Evolutionary conservation across 2,329 filamentous ascomycete species (phyloP), one percentile per base, ranked within the genome.

Genomic region (Shiraia sp.): DNA sequence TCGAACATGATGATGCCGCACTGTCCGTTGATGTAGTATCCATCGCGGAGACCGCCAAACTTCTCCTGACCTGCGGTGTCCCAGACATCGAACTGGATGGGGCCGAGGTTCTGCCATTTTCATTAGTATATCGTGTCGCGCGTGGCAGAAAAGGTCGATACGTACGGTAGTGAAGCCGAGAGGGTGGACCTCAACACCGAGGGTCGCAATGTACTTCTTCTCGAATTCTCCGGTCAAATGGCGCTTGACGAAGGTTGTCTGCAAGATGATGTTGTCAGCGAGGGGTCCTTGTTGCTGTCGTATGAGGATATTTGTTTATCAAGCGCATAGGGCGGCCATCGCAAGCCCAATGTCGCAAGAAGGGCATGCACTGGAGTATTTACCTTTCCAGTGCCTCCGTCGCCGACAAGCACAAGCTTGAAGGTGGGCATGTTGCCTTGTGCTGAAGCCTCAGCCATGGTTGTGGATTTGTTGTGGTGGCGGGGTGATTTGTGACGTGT

Each of bases 1-100:
- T 99, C 92, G 76, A 99, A 99, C 92, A 99, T 99, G 86, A 99
- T 97, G 81, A 99, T 96, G 79, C 93, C 92, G 77, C 92, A 97
- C 79, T 97, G 92, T 70, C 92, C 92, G 80, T 96, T 96, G 83
- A 99, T 99, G 82, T 99, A 99, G 86, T 99, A 99, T 64, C 92
- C 92, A 77, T 99, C 92, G 80, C 92, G 89, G 69, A 99, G 90
- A 82, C 92, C 92, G 76, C 92, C 92, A 61, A 99, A 99, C 85
- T 97, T 99, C 83, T 99, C 92, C 79, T 99, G 92, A 65, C 92
- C 92, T 65, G 92, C 92, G 55, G 92, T 99, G 75, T 99, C 92
- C 92, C 92, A 99, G 64, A 97, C 93, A 74, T 99, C 92, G 80
- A 99, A 99, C 80, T 95, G 90, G 70, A 99, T 96, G 68, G 85